Evolutionary conservation across 2,329 filamentous ascomycete genomes (phyloP), one percentile per base, ranked within the genome.

Genomic region (Aphanoascus verrucosus): DNA sequence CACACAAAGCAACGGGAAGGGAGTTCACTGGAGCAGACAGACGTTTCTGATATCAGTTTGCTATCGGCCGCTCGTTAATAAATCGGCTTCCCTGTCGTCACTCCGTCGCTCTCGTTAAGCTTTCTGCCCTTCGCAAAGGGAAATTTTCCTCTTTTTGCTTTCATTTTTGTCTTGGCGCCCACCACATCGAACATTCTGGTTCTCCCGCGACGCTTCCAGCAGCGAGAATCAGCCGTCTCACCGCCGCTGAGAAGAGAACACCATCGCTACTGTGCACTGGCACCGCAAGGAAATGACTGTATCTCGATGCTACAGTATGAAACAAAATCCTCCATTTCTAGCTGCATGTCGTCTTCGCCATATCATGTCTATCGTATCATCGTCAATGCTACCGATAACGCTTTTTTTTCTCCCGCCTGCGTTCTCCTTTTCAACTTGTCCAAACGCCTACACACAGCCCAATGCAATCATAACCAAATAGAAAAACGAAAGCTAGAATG

Each of bases 101-200:
- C 38, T 35, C n/a, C 19, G n/a, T 41, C 7, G 6, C 4, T n/a
- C 8, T 9, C 45, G 20, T 43, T 34, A 42, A 14, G 17, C 48
- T 49, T 32, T 55, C 28, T 52, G 34, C 20, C 20, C 45, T 46
- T 47, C 47, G 51, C 52, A 53, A 28, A 28, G 23, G 23, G 23
- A 57, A 37, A 17, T 32, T 55, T 55, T 55, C 49, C 49, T 49
- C 20, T 55, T 54, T 42, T 58, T 59, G 53, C 54, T 52, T 44
- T 45, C 49, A 41, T 43, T 58, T 56, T 56, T 43, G 46, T 48
- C 57, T 59, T 59, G 57, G 57, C 57, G 41, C 34, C 52, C 54
- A 57, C 43, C 41, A 52, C 60, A 62, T 69, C 66, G 69, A 72
- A 71, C 59, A 62, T 72, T 71, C 69, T 68, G 63, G 70, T 56